These are phyloP conservation scores for Globisporangium paroecandrum DNA, from an alignment of 352 stramenopile genomes.

Conservation along the genomic window DNA sequence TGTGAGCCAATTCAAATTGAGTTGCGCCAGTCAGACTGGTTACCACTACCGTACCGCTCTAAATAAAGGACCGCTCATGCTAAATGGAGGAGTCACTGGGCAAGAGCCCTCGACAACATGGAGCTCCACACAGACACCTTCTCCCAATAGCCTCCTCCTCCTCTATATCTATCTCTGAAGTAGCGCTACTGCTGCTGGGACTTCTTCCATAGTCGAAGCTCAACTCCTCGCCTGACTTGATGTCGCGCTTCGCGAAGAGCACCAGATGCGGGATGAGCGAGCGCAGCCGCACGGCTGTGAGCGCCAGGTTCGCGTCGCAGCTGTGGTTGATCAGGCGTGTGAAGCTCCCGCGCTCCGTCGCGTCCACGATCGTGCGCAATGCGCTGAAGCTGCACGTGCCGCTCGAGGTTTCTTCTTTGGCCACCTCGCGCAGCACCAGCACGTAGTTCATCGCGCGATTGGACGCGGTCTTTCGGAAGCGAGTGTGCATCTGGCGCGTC, in stretches of 20 bases:
- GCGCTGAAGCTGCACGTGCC: constrained; percentile 15
- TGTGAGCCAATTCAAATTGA: constrained; percentile 2
- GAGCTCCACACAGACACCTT: constrained; percentile 28
- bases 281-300: constrained; percentile 52
- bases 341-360: constrained; percentile 36
- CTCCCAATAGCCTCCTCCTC: neutral
- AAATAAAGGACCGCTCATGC: neutral
- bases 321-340: constrained; percentile 79
- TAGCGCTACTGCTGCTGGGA: neutral
- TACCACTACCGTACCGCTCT: neutral
- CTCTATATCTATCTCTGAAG: neutral
- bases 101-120: constrained; percentile 32
- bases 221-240: constrained; percentile 42
- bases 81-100: constrained; percentile 33
- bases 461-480: constrained; percentile 31
- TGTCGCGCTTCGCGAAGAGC: constrained; percentile 36
- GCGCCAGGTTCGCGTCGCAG: constrained; percentile 44
- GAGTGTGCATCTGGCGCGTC: constrained; percentile 32
- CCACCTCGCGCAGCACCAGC: constrained; percentile 41
- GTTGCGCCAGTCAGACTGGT: neutral
- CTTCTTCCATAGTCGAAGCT: constrained; percentile 57
- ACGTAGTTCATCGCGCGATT: constrained; percentile 42
- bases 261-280: constrained; percentile 58
- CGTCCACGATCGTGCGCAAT: constrained; percentile 66
- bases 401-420: neutral